phyloP scores from a whole-genome alignment of 2,329 filamentous ascomycete genomes.

The Diplodia seriata region DNA sequence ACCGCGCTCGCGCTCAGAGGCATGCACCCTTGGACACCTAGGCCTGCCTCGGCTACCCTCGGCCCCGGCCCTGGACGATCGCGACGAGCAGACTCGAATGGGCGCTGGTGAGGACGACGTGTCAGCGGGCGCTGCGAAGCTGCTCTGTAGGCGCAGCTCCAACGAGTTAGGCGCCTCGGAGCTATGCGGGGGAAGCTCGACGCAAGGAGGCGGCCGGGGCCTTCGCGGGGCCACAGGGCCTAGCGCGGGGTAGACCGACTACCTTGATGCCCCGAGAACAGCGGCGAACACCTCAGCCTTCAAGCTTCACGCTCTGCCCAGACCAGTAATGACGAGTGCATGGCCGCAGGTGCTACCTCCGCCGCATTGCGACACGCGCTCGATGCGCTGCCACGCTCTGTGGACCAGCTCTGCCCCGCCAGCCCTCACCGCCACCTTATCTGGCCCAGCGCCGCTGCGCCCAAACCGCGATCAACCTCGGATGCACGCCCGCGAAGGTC shows the following conservation, averaged over 20 bases:
- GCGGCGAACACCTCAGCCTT: slow-evolving; percentile 6
- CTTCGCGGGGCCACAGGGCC: background rate
- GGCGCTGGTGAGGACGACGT: slow-evolving; percentile 22
- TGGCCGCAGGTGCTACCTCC: slow-evolving; percentile 18
- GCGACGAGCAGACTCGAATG: slow-evolving; percentile 19
- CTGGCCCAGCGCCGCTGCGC: background rate
- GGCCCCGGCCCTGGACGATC: slow-evolving; percentile 14
- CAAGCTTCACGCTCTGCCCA: slow-evolving; percentile 27
- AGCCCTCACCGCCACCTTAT: slow-evolving; percentile 24
- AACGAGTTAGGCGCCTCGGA: slow-evolving; percentile 25
- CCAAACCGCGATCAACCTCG: background rate
- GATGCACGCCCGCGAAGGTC: background rate
- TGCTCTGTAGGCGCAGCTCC: slow-evolving; percentile 29
- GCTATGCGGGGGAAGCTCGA: slow-evolving; percentile 27
- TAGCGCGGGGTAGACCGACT: slow-evolving; percentile 29
- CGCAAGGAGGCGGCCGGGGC: slow-evolving; percentile 24
- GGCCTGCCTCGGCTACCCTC: slow-evolving; percentile 23
- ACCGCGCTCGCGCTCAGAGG: slow-evolving; percentile 16
- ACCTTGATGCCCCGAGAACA: slow-evolving; percentile 26
- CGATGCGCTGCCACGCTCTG: slow-evolving; percentile 3
- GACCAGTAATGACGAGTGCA: slow-evolving; percentile 18
- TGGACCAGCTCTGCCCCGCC: slow-evolving; percentile 12
- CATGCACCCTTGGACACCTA: slow-evolving; percentile 8
- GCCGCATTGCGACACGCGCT: slow-evolving; percentile 9
- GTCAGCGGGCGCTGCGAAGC: slow-evolving; percentile 19